Base-by-base conservation (phyloP, 129 eudicot species). In the Flaveria robusta region DNA sequence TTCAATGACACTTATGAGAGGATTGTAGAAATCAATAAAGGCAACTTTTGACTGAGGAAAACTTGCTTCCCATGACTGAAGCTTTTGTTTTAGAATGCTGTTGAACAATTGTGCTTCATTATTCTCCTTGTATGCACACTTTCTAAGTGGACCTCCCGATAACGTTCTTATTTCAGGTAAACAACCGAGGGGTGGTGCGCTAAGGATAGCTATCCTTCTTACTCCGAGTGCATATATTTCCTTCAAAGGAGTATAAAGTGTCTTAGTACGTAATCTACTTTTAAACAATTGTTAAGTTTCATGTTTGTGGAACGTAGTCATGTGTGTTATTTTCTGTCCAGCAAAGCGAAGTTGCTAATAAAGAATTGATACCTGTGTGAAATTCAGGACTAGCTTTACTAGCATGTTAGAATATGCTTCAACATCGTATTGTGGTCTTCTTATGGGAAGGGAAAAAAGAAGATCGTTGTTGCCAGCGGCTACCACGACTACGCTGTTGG, bases 181-280 rank as follows among this genome's bases (percentile, higher is more conserved):
- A 81, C 94, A 90, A 1, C 98, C 98, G 9, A 88, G 9, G 0
- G 98, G 96, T 31, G 90, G 85, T 27, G 84, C 54, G 18, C 92
- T 81, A 42, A 82, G 68, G 1, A 90, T 79, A 41, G 77, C 90
- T 11, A 92, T 86, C 65, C 87, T 77, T 43, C 96, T 80, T 8
- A 19, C 70, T 37, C 70, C 70, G 0, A 37, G 16, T 0, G 50
- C 39, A 49, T 66, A 3, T 34, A 39, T n/a, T 37, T 34, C 70
- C 70, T 66, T 66, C 16, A 18, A 8, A 66, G 6, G n/a, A 66
- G 15, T 37, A 14, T 15, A 27, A 11, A 62, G 31, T 59, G n/a
- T 23, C 15, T 59, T 11, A 12, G 13, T n/a, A n/a, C n/a, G n/a
- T 24, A 59, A 3, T 18, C 8, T 18, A 8, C 62, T 19, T 1